Base-by-base conservation (phyloP, 75 land plant genomes). In the Cunninghamia lanceolata region DNA sequence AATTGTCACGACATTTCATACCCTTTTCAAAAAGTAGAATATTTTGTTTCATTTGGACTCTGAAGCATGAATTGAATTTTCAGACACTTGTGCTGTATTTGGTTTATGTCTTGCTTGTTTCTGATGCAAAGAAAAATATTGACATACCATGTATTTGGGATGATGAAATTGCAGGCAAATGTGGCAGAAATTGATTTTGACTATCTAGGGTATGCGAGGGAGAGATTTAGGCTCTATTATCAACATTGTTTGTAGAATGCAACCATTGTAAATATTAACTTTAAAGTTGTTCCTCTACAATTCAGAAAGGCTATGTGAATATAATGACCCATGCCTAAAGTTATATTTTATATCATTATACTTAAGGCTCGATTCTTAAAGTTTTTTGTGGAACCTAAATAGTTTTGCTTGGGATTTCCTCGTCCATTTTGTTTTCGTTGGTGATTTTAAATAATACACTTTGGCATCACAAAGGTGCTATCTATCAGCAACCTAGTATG, bases 141-240 rank as follows among this genome's bases (percentile, higher is more conserved):
- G 14, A 32, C 36, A 13, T 28, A 28, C 15, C 10, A 28, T 45
- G 14, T 86, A 14, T 25, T 11, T 45, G 25, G 47, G 36, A 28
- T 86, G 85, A 28, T 86, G 84, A 59, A 53, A 59, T 87, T 36
- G 46, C 91, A 90, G 91, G 91, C 87, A 70, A 56, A 74, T 28
- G 34, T 83, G 16, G 86, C 91, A 59, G 91, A 90, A 56, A 89
- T 90, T 56, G 90, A 90, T 84, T 90, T 90, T 56, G 87, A 90
- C 53, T 90, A 85, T 70, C 63, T 90, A 82, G 91, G 85, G 47
- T 90, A 90, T 77, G 87, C 91, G 42, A 85, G 66, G 70, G 91
- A 89, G 82, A 83, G 91, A 56, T 89, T 90, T 54, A 10, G 15
- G 42, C 63, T 54, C n/a, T 90, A 90, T 53, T 82, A 63, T 32